Conservation (phyloP, 2,329 filamentous ascomycete genomes). For the Fusarium sororula region DNA sequence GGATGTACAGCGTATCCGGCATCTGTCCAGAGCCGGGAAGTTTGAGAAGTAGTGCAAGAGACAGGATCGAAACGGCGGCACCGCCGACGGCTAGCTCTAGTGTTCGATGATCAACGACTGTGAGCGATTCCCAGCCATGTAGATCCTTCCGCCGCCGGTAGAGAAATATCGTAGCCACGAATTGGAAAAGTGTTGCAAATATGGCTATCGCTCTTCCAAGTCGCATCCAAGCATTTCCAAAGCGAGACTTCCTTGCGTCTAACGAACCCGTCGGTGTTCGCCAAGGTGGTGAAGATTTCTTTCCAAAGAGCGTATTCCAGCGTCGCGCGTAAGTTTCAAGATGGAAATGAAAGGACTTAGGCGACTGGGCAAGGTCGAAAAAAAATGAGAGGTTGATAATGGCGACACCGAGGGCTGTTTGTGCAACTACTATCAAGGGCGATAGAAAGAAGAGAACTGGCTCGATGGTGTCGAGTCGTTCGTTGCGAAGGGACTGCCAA, state of each 20-base stretch:
- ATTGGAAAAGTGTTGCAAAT: constrained; percentile 10
- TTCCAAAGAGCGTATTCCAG: constrained; percentile 9
- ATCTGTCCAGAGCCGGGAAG: constrained; percentile 4
- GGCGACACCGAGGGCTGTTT: background rate
- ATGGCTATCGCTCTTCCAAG: background rate
- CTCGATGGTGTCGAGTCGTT: constrained; percentile 11
- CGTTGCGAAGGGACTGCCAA: constrained; percentile 6
- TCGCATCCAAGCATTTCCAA: background rate
- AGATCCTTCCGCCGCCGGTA: background rate
- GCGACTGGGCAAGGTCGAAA: background rate
- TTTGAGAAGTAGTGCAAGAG: constrained; percentile 6
- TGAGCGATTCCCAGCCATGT: background rate
- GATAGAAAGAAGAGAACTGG: constrained; percentile 10
- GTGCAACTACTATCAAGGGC: background rate
- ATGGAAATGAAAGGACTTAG: background rate
- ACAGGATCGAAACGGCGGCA: background rate
- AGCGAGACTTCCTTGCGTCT: too few relatives aligned
- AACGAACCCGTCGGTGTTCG: background rate
- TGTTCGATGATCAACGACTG: constrained; percentile 8
- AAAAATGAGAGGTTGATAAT: background rate
- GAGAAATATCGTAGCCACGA: constrained; percentile 3
- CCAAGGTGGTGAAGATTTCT: background rate
- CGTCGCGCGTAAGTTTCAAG: background rate
- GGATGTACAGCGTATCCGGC: background rate
- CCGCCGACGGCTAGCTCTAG: constrained; percentile 19